A percentile compares a stretch with the other conserved stretches of the same genome.
These are phyloP conservation scores for Catunica adiposa DNA, from an alignment of 2,329 filamentous ascomycete species.

Conservation along the genomic window DNA sequence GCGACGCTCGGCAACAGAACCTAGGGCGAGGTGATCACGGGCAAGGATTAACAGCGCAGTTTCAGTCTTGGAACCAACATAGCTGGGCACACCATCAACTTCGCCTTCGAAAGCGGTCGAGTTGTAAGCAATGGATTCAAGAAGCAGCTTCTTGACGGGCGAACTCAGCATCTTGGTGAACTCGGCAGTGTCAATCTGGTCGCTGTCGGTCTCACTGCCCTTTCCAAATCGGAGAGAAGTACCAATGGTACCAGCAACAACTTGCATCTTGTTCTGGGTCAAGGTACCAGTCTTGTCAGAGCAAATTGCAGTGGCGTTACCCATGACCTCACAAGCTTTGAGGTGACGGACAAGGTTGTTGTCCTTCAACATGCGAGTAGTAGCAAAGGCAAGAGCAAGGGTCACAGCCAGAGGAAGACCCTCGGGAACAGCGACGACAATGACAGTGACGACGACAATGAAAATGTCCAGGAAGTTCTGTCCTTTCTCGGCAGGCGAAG, in stretches of 20 bases:
- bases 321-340: conserved; percentile 68
- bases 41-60: conserved; percentile 57
- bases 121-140: conserved; percentile 46
- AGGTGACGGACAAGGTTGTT: conserved; percentile 63
- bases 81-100: conserved; percentile 46
- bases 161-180: conserved; percentile 30
- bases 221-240: conserved; percentile 38
- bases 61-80: conserved; percentile 65
- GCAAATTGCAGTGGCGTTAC: conserved; percentile 56
- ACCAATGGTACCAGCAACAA: conserved; percentile 44
- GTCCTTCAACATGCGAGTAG: conserved; percentile 59
- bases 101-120: conserved; percentile 66
- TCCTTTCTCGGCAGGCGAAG: conserved; percentile 54
- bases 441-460: conserved; percentile 63
- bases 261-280: conserved; percentile 53
- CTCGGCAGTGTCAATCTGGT: conserved; percentile 29
- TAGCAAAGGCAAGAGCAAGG: conserved; percentile 59
- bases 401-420: conserved; percentile 65
- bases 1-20: conserved; percentile 45
- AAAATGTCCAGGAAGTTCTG: conserved; percentile 62
- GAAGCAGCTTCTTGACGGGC: conserved; percentile 34
- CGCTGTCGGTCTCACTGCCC: conserved; percentile 18
- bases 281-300: conserved; percentile 53
- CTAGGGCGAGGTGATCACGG: conserved; percentile 49
- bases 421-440: conserved; percentile 66